Evolutionary conservation across 2,329 filamentous ascomycete species (phyloP).

Genomic region (Diaporthe vaccinii): DNA sequence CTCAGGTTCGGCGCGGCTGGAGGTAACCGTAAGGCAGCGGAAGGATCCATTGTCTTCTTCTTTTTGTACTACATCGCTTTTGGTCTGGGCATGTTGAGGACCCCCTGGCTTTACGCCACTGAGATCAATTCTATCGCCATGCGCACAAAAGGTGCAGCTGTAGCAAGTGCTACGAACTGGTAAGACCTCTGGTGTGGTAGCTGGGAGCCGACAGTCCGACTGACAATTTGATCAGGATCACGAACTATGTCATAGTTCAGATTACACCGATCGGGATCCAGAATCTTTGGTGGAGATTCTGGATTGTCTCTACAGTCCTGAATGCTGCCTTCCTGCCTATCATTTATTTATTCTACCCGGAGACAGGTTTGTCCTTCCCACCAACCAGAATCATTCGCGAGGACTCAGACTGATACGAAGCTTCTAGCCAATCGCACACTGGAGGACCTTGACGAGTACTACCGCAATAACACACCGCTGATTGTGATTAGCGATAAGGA

Average conservation of each 20-base stretch:
- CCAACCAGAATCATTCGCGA: too few species aligned
- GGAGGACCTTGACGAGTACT: too few species aligned
- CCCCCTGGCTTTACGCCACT: constrained; percentile 58
- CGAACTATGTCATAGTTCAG: constrained; percentile 52
- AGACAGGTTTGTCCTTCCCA: constrained; percentile 49
- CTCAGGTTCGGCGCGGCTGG: too few species aligned
- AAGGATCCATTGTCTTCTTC: too few species aligned
- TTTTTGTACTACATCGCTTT: constrained; percentile 45
- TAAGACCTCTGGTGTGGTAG: too few species aligned
- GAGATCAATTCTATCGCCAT: constrained; percentile 58
- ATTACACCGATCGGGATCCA: constrained; percentile 54
- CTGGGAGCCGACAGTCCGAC: too few species aligned
- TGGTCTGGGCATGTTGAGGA: constrained; percentile 51
- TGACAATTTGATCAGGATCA: constrained; percentile 39
- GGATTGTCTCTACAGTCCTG: constrained; percentile 54
- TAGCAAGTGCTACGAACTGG: constrained; percentile 47
- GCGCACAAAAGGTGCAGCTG: constrained; percentile 55
- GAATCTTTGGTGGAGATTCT: constrained; percentile 65
- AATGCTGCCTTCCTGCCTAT: constrained; percentile 56
- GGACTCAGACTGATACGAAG: too few species aligned
- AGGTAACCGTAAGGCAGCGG: too few species aligned
- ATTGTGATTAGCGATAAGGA: too few species aligned
- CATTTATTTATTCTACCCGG: constrained; percentile 63
- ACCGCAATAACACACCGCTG: too few species aligned
- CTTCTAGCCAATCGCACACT: too few species aligned